Percentiles rank a stretch among this genome's conserved stretches.
Conservation (phyloP, 2,329 filamentous ascomycete species). For the Dendrostoma leiphaemia region DNA sequence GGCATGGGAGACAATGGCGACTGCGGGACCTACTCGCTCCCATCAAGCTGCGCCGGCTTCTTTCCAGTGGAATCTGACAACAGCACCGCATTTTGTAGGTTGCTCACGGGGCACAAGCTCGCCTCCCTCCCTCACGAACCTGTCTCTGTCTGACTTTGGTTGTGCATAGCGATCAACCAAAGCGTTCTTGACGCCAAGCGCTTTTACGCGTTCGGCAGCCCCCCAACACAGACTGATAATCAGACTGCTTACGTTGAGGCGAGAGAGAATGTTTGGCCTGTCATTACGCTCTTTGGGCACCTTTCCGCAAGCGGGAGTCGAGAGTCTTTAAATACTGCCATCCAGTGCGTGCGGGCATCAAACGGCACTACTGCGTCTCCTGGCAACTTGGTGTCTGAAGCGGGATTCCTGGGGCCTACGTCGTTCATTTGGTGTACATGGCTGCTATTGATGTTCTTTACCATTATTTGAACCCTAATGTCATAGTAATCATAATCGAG, state of each 20-base stretch:
- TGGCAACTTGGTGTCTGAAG: not conserved
- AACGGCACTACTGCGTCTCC: slow-evolving; percentile 3
- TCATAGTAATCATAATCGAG: no score
- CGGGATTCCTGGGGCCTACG: not conserved
- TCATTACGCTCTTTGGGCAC: slow-evolving; percentile 9
- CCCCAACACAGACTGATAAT: not conserved
- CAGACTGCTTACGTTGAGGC: not conserved
- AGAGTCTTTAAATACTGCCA: not conserved
- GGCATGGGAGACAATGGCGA: slow-evolving; percentile 6
- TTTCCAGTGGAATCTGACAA: not conserved
- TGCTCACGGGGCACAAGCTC: not conserved
- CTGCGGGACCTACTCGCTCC: not conserved
- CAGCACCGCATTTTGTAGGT: not conserved
- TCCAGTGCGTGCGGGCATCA: slow-evolving; percentile 5
- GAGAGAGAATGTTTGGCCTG: slow-evolving; percentile 3
- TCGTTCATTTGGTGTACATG: not conserved
- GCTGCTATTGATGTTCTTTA: not conserved
- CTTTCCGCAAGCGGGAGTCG: not conserved
- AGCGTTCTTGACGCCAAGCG: slow-evolving; percentile 9
- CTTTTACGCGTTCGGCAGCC: slow-evolving; percentile 10
- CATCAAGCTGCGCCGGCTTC: not conserved
- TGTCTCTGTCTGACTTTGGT: not conserved
- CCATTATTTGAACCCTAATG: no score
- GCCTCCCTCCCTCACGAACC: not conserved
- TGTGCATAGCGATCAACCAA: slow-evolving; percentile 3